phyloP scores from a whole-genome alignment of 495 filamentous ascomycete genomes.

The Daldinia caldariorum region DNA sequence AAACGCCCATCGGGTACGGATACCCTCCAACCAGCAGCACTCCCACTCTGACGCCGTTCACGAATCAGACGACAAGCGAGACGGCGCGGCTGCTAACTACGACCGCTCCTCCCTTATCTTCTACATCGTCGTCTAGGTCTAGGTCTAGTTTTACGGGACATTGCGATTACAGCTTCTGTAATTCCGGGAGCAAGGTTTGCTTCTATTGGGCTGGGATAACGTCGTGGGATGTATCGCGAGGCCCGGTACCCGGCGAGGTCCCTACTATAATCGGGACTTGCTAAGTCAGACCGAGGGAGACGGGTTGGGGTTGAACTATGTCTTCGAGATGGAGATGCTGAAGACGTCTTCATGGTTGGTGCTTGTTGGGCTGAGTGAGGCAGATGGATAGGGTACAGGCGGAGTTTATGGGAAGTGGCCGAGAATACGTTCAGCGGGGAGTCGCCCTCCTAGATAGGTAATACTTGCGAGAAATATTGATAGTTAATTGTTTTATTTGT shows the following conservation, averaged over 20 bases:
- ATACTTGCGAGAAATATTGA: too few species aligned
- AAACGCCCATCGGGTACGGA: neutral
- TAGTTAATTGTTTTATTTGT: too few species aligned
- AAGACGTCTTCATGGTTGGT: neutral
- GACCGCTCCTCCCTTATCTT: neutral
- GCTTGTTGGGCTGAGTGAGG: neutral
- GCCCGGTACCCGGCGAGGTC: slow-evolving; percentile 45
- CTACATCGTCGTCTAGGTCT: neutral
- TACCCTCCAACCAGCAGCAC: neutral
- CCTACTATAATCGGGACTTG: slow-evolving; percentile 44
- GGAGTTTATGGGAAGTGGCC: neutral
- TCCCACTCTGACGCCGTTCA: neutral
- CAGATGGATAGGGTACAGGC: neutral
- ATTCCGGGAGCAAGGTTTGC: slow-evolving; percentile 36
- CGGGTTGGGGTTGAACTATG: neutral
- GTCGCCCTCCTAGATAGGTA: too few species aligned
- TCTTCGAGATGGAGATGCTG: neutral
- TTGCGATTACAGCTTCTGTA: slow-evolving; percentile 46
- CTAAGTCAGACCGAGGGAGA: neutral
- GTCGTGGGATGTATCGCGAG: slow-evolving; percentile 42
- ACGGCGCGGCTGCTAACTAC: slow-evolving; percentile 10
- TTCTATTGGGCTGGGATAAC: slow-evolving; percentile 48
- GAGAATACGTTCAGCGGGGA: neutral
- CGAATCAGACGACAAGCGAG: neutral
- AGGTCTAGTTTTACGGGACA: slow-evolving; percentile 15